Conservation (phyloP, 1,284 basidiomycete species). For the Ustilago bromivora region DNA sequence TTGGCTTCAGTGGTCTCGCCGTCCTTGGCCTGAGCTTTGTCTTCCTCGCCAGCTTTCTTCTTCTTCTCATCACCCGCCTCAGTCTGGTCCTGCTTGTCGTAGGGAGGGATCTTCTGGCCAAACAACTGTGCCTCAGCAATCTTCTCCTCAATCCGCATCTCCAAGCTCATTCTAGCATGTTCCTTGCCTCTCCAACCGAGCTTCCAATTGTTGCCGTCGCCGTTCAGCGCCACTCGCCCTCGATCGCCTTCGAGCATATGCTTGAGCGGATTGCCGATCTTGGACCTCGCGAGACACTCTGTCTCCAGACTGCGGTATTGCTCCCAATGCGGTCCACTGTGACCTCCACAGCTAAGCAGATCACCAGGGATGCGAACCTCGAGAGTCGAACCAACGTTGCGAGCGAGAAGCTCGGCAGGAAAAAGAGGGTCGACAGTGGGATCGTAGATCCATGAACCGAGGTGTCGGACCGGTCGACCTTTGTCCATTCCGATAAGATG, state of each 20-base stretch:
- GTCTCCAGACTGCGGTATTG: constrained; percentile 30
- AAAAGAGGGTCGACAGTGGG: constrained; percentile 57
- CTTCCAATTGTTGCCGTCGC: constrained; percentile 52
- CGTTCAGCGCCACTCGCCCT: constrained; percentile 23
- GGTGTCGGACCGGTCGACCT: constrained; percentile 61
- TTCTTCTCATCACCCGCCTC: not conserved
- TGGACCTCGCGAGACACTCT: constrained; percentile 25
- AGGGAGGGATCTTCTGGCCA: constrained; percentile 16
- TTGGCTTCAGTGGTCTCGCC: constrained; percentile 6
- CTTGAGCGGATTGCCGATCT: constrained; percentile 40
- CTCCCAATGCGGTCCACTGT: constrained; percentile 36
- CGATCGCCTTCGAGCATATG: constrained; percentile 34
- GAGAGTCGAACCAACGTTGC: constrained; percentile 65
- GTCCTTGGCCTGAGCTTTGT: constrained; percentile 3
- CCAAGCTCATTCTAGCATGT: constrained; percentile 58
- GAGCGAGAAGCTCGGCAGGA: constrained; percentile 63
- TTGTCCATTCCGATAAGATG: constrained; percentile 62
- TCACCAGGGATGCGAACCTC: constrained; percentile 67
- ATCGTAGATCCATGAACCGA: constrained; percentile 66
- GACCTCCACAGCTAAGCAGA: constrained; percentile 34
- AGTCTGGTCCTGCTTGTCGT: not conserved
- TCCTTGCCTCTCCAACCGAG: constrained; percentile 67
- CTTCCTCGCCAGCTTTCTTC: not conserved
- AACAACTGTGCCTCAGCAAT: constrained; percentile 42
- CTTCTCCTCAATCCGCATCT: constrained; percentile 51